Conservation (phyloP, 1,284 basidiomycete species). For the Sporisorium iseilematis-ciliati region DNA sequence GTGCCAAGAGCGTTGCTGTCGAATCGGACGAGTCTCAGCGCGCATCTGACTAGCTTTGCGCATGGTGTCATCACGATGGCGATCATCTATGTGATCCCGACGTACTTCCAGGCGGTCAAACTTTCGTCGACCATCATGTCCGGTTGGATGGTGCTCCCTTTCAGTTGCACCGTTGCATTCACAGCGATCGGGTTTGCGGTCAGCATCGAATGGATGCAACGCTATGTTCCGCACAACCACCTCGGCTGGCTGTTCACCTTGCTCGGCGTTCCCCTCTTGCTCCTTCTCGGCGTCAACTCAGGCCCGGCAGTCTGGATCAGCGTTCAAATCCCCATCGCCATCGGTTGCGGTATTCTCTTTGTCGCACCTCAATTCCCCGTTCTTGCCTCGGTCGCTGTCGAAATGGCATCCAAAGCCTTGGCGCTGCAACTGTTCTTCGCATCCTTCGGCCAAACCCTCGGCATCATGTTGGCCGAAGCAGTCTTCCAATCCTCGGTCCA, state of each 20-base stretch:
- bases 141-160: conserved; percentile 43
- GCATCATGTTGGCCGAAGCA: conserved; percentile 48
- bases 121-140: conserved; percentile 34
- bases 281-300: conserved; percentile 28
- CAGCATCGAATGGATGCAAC: conserved; percentile 30
- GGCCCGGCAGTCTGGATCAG: conserved; percentile 22
- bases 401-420: conserved; percentile 30
- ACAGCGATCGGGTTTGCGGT: conserved; percentile 37
- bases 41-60: conserved; percentile 28
- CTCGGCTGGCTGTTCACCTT: conserved; percentile 47
- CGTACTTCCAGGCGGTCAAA: conserved; percentile 47
- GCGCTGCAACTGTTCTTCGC: conserved; percentile 39
- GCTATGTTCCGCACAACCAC: conserved; percentile 46
- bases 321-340: conserved; percentile 40
- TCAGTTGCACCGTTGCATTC: conserved; percentile 40
- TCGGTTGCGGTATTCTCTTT: conserved; percentile 44
- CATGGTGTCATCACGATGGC: conserved; percentile 47
- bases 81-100: conserved; percentile 48
- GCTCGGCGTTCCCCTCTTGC: conserved; percentile 29
- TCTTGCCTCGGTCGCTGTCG: conserved; percentile 26
- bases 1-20: conserved; percentile 27
- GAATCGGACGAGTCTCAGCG: conserved; percentile 30
- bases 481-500: conserved; percentile 44
- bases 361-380: conserved; percentile 50
- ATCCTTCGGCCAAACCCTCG: conserved; percentile 46